Evolutionary conservation across 139 green algal species (phyloP), one percentile per base, ranked within the genome.

Genomic region (Trebouxia sp.): DNA sequence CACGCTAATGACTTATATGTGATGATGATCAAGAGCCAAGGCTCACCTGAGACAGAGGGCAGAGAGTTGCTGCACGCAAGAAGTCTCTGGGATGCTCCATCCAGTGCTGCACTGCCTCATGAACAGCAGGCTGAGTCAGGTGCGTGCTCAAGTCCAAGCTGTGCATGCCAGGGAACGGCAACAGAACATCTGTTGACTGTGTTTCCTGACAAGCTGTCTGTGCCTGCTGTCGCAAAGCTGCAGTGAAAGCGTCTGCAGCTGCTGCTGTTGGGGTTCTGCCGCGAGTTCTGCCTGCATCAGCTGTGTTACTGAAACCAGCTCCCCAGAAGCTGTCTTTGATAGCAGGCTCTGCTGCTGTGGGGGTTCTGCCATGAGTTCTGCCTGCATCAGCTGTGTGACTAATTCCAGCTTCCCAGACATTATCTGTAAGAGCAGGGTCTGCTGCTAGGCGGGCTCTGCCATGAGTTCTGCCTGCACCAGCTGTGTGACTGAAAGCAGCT

Each of bases 91-190:
- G 28, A 17, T 24, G 58, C 10, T 69, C 28, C 30, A 42, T 41
- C 7, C 39, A 30, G 30, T 69, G 58, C 58, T 69, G 58, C 22
- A 17, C 58, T 26, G 58, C 58, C 30, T 69, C 58, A 17, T n/a
- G 24, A 15, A 39, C 12, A 30, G 58, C 58, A n/a, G 58, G 58
- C 30, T 69, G 58, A 17, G 58, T 30, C 3, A 41, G 41, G 28
- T 28, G 28, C 5, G 11, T 24, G 8, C n/a, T 41, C 28, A 69
- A 22, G 11, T 69, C 58, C 28, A 69, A 30, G 0, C 30, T 69
- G 30, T 69, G 58, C 58, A 69, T 69, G 7, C 58, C 58, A 42
- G 58, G 58, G 11, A 69, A 69, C 26, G 58, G 58, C 58, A 69
- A 30, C 58, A 24, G 30, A 12, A 69, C 30, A 8, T 22, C 28